A percentile compares a stretch with the other conserved stretches of the same genome.
These are phyloP conservation scores for Magnusiomyces suaveolens DNA, from an alignment of 1,139 yeast genomes.

Conservation along the genomic window DNA sequence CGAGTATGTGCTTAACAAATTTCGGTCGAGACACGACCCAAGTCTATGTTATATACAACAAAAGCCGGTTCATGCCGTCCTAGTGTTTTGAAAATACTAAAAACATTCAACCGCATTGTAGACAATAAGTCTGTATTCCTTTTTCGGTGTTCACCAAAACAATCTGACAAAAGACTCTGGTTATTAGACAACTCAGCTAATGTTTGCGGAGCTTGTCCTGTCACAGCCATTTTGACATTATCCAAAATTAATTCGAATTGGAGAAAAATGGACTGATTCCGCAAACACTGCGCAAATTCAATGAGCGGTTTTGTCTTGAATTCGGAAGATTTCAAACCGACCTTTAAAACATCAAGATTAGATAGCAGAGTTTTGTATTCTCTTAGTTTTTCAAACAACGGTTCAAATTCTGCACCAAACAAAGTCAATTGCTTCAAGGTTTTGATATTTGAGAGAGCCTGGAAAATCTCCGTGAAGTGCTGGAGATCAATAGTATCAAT, in stretches of 20 bases:
- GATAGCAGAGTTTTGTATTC: background rate
- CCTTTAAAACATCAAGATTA: background rate
- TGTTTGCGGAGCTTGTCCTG: too few relatives aligned
- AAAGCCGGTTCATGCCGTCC: too few relatives aligned
- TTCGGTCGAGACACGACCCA: too few relatives aligned
- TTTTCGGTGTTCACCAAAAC: background rate
- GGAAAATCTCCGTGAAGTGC: background rate
- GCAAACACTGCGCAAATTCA: background rate
- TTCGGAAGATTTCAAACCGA: background rate
- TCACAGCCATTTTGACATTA: too few relatives aligned
- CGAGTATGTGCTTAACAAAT: too few relatives aligned
- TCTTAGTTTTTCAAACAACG: background rate
- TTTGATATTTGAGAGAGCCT: background rate
- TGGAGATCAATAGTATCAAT: background rate
- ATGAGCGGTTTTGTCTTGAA: background rate
- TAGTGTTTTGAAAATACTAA: background rate
- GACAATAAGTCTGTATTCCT: background rate
- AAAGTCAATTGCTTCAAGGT: background rate
- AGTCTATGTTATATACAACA: too few relatives aligned
- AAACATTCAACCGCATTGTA: background rate
- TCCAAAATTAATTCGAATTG: too few relatives aligned
- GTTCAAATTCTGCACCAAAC: background rate
- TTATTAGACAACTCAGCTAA: background rate
- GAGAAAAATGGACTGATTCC: too few relatives aligned
- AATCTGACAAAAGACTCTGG: background rate